Base-by-base conservation (phyloP, 208 protist genomes). In the Jaenimonas drosophilae region DNA sequence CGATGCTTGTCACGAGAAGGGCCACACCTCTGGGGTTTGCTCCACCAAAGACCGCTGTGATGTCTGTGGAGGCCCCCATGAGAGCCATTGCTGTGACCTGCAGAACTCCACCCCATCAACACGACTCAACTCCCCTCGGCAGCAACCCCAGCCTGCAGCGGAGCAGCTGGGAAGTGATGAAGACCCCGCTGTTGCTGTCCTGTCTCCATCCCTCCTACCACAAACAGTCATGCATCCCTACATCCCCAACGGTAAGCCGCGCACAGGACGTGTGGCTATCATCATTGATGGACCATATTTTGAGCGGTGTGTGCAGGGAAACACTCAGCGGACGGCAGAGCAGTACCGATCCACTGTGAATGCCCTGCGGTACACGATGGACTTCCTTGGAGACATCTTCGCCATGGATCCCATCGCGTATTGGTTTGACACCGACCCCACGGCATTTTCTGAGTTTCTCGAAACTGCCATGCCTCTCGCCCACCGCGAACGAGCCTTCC, bases 231-330 rank as follows among this genome's bases (percentile, higher is more conserved):
- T n/a, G n/a, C n/a, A n/a, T n/a, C n/a, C n/a, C n/a, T n/a, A n/a
- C n/a, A n/a, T n/a, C n/a, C 31, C 31, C 11, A 16, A 9, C 31
- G 31, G 31, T 16, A 14, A 14, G 14, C n/a, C 37, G 19, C 61
- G 55, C 28, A 57, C 67, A 0, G 68, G 68, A 4, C 64, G 76
- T 6, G 84, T 89, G 17, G 74, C 67, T 12, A 70, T 93, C 3
- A 66, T 93, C 27, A 77, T 93, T 37, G 84, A 93, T 39, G 84
- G 84, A 2, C 59, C 75, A 5, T 93, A 89, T 57, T 93, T 93
- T 64, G 84, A 89, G 55, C 84, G 75, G 16, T 78, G 76, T 51
- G 38, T 93, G 2, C 31, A 50, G 29, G 42, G 49, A 5, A 49
- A 55, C 12, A 14, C 28, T 31, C 29, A 66, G 30, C 48, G 53